Evolutionary conservation across 2,329 filamentous ascomycete genomes (phyloP).

Genomic region (Aureobasidium subglaciale): DNA sequence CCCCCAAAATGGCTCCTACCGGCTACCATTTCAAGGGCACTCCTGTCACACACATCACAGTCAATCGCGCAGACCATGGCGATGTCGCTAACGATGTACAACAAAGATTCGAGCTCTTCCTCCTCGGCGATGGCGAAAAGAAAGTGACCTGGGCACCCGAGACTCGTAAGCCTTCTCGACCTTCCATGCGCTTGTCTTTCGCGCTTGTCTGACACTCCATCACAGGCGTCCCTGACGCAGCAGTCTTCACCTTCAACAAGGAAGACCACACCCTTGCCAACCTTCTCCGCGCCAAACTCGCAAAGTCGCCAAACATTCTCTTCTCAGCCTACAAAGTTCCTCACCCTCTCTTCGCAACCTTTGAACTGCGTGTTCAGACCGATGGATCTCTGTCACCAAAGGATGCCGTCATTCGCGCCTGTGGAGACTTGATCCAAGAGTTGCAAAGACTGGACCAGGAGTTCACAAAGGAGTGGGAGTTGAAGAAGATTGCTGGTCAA

Average conservation of each 20-base stretch:
- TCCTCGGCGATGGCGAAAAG: constrained; percentile 81
- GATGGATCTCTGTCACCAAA: constrained; percentile 84
- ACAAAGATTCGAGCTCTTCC: constrained; percentile 82
- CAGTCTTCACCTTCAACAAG: constrained; percentile 91
- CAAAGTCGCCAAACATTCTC: constrained; percentile 73
- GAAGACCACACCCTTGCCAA: constrained; percentile 96
- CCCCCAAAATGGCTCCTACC: constrained; percentile 7
- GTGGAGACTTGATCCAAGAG: constrained; percentile 74
- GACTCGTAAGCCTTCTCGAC: constrained; percentile 58
- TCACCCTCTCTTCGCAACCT: constrained; percentile 38
- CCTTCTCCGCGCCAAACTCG: constrained; percentile 75
- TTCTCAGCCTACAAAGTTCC: constrained; percentile 84
- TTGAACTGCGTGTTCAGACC: constrained; percentile 80
- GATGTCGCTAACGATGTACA: constrained; percentile 24
- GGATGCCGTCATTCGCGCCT: constrained; percentile 74
- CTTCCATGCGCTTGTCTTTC: neutral
- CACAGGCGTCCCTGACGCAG: constrained; percentile 83
- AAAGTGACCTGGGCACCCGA: constrained; percentile 86
- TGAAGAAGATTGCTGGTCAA: constrained; percentile 65
- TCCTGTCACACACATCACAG: constrained; percentile 17
- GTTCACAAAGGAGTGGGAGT: constrained; percentile 86
- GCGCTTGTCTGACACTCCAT: neutral
- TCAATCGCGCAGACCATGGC: neutral
- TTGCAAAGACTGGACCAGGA: constrained; percentile 74
- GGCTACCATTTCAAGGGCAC: constrained; percentile 19